A percentile compares a stretch with the other conserved stretches of the same genome.
phyloP scores from a whole-genome alignment of 495 filamentous ascomycete species.

The Hyaloscypha finlandica region DNA sequence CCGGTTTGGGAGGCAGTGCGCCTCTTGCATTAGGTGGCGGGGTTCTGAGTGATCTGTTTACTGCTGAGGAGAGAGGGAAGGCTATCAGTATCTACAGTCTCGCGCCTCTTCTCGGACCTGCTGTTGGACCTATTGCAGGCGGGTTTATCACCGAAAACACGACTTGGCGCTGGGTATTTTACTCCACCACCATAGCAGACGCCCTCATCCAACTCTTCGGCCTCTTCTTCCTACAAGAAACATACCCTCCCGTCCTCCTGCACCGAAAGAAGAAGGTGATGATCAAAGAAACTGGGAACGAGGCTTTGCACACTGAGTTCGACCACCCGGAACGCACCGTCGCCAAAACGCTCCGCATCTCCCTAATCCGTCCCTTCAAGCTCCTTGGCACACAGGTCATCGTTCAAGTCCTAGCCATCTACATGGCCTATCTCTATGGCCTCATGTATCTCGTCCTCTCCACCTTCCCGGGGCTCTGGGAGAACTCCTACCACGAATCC shows the following conservation, averaged over 20 bases:
- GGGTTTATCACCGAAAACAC: conserved; percentile 69
- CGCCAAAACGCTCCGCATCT: conserved; percentile 42
- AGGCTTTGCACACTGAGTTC: conserved; percentile 60
- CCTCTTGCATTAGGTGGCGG: conserved; percentile 59
- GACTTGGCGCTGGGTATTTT: conserved; percentile 74
- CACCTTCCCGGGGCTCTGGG: conserved; percentile 68
- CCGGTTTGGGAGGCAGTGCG: conserved; percentile 56
- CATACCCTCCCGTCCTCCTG: conserved; percentile 66
- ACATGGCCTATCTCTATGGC: conserved; percentile 72
- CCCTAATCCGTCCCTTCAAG: conserved; percentile 60
- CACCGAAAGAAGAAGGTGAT: conserved; percentile 54
- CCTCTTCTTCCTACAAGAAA: conserved; percentile 68
- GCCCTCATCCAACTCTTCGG: conserved; percentile 62
- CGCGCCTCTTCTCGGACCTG: conserved; percentile 66
- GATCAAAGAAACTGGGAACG: conserved; percentile 64
- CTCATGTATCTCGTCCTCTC: conserved; percentile 72
- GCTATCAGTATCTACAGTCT: conserved; percentile 66
- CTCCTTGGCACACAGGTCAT: conserved; percentile 63
- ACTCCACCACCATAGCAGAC: conserved; percentile 61
- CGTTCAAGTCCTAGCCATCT: conserved; percentile 59
- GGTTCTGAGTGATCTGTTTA: conserved; percentile 63
- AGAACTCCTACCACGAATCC: conserved; percentile 58
- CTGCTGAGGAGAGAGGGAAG: conserved; percentile 62
- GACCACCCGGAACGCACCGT: conserved; percentile 54
- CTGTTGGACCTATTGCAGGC: conserved; percentile 61